A percentile compares a stretch with the other conserved stretches of the same genome.
Conservation (phyloP, 2,329 filamentous ascomycete genomes). For the Colletotrichum endophyticum region DNA sequence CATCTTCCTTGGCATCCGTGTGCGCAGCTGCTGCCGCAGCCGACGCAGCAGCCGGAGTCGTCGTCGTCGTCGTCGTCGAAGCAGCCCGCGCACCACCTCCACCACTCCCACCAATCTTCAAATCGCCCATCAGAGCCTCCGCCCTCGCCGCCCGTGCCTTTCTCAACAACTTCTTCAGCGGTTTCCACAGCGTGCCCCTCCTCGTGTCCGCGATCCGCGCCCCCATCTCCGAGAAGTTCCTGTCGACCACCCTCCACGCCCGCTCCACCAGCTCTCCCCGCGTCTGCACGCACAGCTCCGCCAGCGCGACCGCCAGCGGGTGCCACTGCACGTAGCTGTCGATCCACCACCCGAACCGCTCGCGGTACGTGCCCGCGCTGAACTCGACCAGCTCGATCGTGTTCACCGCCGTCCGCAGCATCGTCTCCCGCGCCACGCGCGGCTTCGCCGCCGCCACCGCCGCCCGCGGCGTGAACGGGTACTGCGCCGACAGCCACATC, state of each 20-base stretch:
- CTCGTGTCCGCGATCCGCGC: constrained; percentile 53
- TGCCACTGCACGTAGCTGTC: constrained; percentile 60
- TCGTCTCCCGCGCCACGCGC: constrained; percentile 42
- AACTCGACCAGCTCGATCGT: constrained; percentile 46
- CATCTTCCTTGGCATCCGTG: background rate
- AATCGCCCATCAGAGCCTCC: constrained; percentile 30
- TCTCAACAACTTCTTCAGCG: constrained; percentile 56
- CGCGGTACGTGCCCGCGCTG: constrained; percentile 34
- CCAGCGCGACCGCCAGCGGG: constrained; percentile 55
- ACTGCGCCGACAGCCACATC: constrained; percentile 50
- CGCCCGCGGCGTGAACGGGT: constrained; percentile 42
- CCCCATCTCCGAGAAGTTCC: constrained; percentile 46
- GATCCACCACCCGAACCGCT: constrained; percentile 53
- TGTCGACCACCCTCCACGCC: constrained; percentile 55
- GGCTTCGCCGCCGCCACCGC: constrained; percentile 27
- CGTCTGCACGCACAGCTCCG: constrained; percentile 55
- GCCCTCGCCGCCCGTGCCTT: constrained; percentile 49
- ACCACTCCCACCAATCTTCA: constrained; percentile 21
- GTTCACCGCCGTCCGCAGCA: constrained; percentile 51
- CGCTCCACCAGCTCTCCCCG: constrained; percentile 48
- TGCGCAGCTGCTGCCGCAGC: background rate
- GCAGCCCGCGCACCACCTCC: background rate
- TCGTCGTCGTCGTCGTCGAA: background rate
- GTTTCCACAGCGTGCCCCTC: constrained; percentile 57
- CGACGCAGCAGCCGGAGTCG: background rate